A percentile compares a stretch with the other conserved stretches of the same genome.
Conservation (phyloP, 768 basidiomycete genomes). For the Trametes cingulata region DNA sequence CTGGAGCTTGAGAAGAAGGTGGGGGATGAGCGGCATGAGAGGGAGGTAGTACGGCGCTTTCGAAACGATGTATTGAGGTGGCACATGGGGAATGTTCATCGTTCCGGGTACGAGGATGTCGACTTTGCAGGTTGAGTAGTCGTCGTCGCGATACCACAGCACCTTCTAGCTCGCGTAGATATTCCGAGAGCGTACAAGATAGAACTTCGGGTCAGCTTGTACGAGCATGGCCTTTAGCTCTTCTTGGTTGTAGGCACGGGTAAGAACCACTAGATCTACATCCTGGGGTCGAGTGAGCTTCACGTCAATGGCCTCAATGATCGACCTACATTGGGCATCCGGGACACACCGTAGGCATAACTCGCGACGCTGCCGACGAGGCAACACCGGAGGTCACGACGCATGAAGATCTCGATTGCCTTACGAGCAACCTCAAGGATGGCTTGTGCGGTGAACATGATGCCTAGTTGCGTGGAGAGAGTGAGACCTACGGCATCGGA, state of each 20-base stretch:
- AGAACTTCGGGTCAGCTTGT: slow-evolving; percentile 15
- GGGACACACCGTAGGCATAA: slow-evolving; percentile 38
- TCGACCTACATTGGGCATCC: slow-evolving; percentile 37
- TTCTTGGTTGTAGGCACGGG: slow-evolving; percentile 15
- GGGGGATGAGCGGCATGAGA: slow-evolving; percentile 29
- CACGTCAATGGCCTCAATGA: no score
- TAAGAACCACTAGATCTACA: slow-evolving; percentile 17
- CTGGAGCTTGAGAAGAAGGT: slow-evolving; percentile 33
- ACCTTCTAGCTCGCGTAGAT: slow-evolving; percentile 21
- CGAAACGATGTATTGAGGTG: not conserved
- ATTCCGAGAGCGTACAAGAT: slow-evolving; percentile 13
- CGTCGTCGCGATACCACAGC: slow-evolving; percentile 10
- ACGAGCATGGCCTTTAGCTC: slow-evolving; percentile 22
- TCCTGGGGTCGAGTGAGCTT: no score
- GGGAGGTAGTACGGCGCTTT: slow-evolving; percentile 17
- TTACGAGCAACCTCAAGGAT: slow-evolving; percentile 5
- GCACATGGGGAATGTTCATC: not conserved
- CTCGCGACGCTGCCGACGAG: slow-evolving; percentile 45
- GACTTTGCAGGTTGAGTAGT: slow-evolving; percentile 11
- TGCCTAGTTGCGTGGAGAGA: not conserved
- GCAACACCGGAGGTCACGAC: slow-evolving; percentile 33
- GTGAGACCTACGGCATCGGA: no score
- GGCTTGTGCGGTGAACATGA: not conserved
- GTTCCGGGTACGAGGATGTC: slow-evolving; percentile 4
- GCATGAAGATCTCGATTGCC: slow-evolving; percentile 16